phyloP scores from a whole-genome alignment of 2,329 filamentous ascomycete species.

The Fusarium veterinarium region DNA sequence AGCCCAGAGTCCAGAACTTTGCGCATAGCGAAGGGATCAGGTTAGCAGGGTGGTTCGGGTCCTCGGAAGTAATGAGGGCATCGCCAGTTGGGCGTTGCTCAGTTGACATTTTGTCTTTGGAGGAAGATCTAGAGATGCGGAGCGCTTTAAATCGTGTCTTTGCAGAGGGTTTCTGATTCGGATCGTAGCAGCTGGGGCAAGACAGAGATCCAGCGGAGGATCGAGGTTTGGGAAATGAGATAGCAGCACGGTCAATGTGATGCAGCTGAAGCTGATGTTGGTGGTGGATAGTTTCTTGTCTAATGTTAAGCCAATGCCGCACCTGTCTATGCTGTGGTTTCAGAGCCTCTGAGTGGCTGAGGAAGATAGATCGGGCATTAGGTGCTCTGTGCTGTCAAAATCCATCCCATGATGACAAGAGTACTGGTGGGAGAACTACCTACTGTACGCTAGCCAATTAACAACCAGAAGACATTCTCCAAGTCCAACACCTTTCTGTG shows the following conservation, averaged over 20 bases:
- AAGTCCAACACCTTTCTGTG: background rate
- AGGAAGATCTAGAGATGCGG: background rate
- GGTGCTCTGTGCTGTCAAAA: conserved; percentile 21
- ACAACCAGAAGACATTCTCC: background rate
- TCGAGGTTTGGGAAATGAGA: conserved; percentile 30
- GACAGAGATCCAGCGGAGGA: conserved; percentile 14
- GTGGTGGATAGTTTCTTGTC: conserved; percentile 27
- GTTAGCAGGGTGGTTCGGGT: conserved; percentile 92
- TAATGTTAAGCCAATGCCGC: conserved; percentile 22
- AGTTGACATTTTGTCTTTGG: conserved; percentile 32
- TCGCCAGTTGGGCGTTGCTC: conserved; percentile 33
- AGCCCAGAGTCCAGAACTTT: conserved; percentile 95
- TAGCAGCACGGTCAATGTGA: conserved; percentile 6
- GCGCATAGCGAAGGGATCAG: conserved; percentile 92
- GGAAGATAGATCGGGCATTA: background rate
- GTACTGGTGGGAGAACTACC: background rate
- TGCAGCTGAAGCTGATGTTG: background rate
- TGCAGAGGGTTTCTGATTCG: conserved; percentile 5
- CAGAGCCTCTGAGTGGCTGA: conserved; percentile 22
- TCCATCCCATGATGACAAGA: conserved; percentile 1
- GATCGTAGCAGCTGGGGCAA: conserved; percentile 27
- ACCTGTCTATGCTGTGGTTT: conserved; percentile 25
- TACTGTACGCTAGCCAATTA: conserved; percentile 10
- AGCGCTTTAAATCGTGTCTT: background rate
- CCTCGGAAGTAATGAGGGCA: conserved; percentile 67